Conservation (phyloP, 441 rosid species). For the Jatropha multifida region DNA sequence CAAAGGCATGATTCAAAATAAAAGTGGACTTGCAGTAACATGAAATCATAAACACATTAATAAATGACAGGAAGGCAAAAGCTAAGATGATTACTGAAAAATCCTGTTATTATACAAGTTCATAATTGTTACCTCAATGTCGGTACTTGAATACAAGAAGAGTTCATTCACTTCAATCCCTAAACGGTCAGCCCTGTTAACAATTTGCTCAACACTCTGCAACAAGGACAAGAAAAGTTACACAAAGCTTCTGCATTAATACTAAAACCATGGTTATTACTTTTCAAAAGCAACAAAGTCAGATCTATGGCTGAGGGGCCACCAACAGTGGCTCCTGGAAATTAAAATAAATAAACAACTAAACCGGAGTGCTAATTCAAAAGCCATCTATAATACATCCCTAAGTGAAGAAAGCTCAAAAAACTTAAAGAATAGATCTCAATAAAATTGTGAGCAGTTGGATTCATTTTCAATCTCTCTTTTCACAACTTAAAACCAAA, state of each 20-base stretch:
- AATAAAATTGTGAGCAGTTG: background rate
- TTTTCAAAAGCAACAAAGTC: background rate
- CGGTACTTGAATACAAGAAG: conserved; percentile 81
- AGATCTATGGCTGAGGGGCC: background rate
- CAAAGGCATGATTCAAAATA: background rate
- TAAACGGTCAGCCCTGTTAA: conserved; percentile 85
- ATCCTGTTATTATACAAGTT: conserved; percentile 6
- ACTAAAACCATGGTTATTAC: background rate
- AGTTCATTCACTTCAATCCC: conserved; percentile 61
- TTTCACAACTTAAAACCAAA: background rate
- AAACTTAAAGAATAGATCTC: background rate
- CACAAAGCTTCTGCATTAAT: background rate
- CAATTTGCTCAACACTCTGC: conserved; percentile 94
- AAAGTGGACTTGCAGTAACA: background rate
- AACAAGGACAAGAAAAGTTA: conserved; percentile 22
- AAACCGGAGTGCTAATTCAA: background rate
- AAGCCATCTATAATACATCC: conserved; percentile 1
- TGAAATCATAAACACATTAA: background rate
- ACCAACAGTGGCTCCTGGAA: conserved; percentile 7
- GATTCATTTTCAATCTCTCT: background rate
- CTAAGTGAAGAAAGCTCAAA: background rate
- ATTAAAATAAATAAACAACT: background rate
- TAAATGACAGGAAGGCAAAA: background rate
- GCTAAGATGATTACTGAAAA: conserved; percentile 7
- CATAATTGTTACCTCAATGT: conserved; percentile 62